Percentiles rank a stretch among this genome's conserved stretches.
phyloP scores from a whole-genome alignment of 305 asterid species.

The Rubia tinctorum region DNA sequence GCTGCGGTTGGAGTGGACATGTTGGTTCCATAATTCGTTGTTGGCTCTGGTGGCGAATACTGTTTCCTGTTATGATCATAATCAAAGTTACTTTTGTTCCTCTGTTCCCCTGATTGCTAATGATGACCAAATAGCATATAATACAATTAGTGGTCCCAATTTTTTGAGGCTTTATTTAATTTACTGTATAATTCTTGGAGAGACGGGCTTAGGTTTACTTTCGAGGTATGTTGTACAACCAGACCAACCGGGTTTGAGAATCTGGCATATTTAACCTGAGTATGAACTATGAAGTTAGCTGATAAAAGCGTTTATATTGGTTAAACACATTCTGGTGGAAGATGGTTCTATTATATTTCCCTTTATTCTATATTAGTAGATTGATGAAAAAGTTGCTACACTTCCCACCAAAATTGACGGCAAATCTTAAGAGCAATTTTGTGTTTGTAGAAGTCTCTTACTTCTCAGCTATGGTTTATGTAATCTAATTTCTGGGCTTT shows the following conservation, averaged over 20 bases:
- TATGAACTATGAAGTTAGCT: neutral
- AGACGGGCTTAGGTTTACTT: neutral
- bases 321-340: neutral
- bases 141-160: neutral
- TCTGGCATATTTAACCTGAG: neutral
- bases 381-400: neutral
- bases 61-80: neutral
- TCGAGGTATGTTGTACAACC: neutral
- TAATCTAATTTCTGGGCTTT: neutral
- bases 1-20: neutral
- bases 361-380: neutral
- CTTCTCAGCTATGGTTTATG: neutral
- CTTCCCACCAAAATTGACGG: neutral
- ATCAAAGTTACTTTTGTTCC: neutral
- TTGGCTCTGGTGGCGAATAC: neutral
- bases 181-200: neutral
- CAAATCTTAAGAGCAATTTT: neutral
- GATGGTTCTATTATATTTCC: constrained; percentile 1
- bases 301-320: neutral
- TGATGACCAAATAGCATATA: neutral
- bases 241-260: neutral
- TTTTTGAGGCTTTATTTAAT: neutral
- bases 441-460: neutral
- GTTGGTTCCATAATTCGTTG: neutral
- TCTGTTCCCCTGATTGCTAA: neutral